phyloP scores from a whole-genome alignment of 768 basidiomycete genomes.

The Pulveroboletus sp. region DNA sequence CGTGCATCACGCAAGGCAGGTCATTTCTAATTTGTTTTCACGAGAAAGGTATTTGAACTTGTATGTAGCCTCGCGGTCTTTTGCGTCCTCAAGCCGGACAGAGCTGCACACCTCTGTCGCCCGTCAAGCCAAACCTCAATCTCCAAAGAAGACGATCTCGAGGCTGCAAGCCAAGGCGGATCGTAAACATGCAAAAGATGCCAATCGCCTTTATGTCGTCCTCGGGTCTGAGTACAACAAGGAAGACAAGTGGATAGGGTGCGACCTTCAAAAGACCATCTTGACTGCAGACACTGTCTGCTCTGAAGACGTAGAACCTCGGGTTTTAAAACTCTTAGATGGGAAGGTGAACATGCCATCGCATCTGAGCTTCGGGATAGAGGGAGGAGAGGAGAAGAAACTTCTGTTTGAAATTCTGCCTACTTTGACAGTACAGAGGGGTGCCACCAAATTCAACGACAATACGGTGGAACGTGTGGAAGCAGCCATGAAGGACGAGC shows the following conservation, averaged over 20 bases:
- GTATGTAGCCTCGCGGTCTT: slow-evolving; percentile 31
- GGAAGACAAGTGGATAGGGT: slow-evolving; percentile 61
- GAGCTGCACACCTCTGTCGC: slow-evolving; percentile 48
- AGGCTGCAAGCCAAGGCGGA: slow-evolving; percentile 43
- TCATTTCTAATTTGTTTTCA: background rate
- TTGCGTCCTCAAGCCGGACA: slow-evolving; percentile 39
- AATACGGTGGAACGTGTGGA: slow-evolving; percentile 19
- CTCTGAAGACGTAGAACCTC: slow-evolving; percentile 18
- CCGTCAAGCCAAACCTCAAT: slow-evolving; percentile 34
- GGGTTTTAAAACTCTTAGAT: slow-evolving; percentile 27
- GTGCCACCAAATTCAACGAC: slow-evolving; percentile 17
- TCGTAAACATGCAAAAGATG: slow-evolving; percentile 32
- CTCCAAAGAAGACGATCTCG: slow-evolving; percentile 40
- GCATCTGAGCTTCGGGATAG: slow-evolving; percentile 64
- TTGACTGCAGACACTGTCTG: slow-evolving; percentile 50
- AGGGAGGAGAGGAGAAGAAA: slow-evolving; percentile 43
- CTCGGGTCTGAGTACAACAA: slow-evolving; percentile 67
- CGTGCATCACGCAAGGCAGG: slow-evolving; percentile 21
- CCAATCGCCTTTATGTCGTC: slow-evolving; percentile 58
- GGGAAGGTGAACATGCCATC: slow-evolving; percentile 46
- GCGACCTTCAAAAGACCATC: slow-evolving; percentile 61
- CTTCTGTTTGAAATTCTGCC: slow-evolving; percentile 70
- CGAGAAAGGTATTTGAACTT: background rate
- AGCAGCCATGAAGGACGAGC: slow-evolving; percentile 32
- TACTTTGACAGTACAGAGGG: slow-evolving; percentile 38